Base-by-base conservation (phyloP, 2,329 filamentous ascomycete genomes). In the Monilinia aucupariae region DNA sequence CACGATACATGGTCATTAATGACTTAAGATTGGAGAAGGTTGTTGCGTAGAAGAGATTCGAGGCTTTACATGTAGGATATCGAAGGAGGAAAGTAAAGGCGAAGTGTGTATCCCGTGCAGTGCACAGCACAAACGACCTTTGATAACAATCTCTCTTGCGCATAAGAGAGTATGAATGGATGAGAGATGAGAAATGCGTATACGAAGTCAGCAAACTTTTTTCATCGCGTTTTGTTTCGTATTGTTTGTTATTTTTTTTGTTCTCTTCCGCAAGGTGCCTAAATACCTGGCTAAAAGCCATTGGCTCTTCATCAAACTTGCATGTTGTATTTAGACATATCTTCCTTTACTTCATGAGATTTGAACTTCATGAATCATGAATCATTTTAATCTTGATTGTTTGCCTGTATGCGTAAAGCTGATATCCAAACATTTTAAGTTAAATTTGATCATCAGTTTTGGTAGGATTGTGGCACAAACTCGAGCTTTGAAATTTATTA, bases 1-100 rank as follows among this genome's bases (percentile, higher is more conserved):
- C 92, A 71, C 82, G 94, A 65, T 99, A 97, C 77, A 97, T 99
- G 94, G 83, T 92, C 63, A 83, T 97, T 39, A 99, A 99, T 76
- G 92, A 97, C 74, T 74, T 99, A 76, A 82, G 80, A 72, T 80
- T 80, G 71, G 85, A 84, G 74, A 82, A 80, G 69, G 69, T 80
- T n/a, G 51, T 47, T 41, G 32, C 13, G 8, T 62, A 45, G 25
- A 13, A 34, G n/a, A 17, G 20, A 0, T 1, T 34, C 6, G n/a
- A 13, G 12, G 17, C 10, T 30, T 7, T 17, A 12, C 20, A 34
- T 20, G 20, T 34, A 12, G 27, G 39, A 12, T 10, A 13, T 30
- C 8, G 27, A 12, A 34, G 8, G 27, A 47, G 13, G n/a, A 34
- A 51, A 51, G 9, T 22, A 51, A 34, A 51, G 49, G 49, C 30